phyloP scores from a whole-genome alignment of 2,329 filamentous ascomycete genomes.

The Phialophora expanda region DNA sequence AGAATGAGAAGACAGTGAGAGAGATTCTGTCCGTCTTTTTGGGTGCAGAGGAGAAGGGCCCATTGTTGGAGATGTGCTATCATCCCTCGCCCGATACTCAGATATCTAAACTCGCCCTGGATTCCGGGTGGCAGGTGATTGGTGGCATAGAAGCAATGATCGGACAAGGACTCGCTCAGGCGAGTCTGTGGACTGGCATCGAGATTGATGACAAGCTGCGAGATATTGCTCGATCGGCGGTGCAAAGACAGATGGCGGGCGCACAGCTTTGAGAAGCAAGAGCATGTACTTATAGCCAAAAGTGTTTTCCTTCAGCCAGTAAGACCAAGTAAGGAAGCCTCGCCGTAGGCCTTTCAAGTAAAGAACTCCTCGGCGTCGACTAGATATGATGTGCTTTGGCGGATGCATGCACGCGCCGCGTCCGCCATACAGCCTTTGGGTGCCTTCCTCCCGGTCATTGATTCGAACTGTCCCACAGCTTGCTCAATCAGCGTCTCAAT shows the following conservation, averaged over 20 bases:
- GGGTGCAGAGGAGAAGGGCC: constrained; percentile 61
- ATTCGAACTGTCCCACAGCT: constrained; percentile 79
- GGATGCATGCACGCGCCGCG: constrained; percentile 53
- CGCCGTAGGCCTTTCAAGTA: not conserved
- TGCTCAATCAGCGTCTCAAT: constrained; percentile 78
- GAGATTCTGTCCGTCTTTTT: constrained; percentile 54
- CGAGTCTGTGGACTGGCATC: constrained; percentile 66
- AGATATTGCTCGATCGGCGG: constrained; percentile 22
- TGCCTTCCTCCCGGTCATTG: constrained; percentile 76
- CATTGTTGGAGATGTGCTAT: constrained; percentile 82
- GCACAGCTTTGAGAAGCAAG: not conserved
- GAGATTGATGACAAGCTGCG: constrained; percentile 53
- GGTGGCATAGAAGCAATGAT: constrained; percentile 78
- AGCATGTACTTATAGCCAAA: constrained; percentile 9
- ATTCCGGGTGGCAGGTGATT: constrained; percentile 73
- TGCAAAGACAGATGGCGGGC: constrained; percentile 14
- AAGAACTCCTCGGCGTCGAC: constrained; percentile 30
- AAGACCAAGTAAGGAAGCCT: not conserved
- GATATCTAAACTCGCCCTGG: constrained; percentile 65
- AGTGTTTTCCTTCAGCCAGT: not conserved
- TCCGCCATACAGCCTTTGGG: constrained; percentile 73
- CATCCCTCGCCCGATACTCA: constrained; percentile 73
- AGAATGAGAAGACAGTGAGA: constrained; percentile 66
- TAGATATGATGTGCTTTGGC: constrained; percentile 28
- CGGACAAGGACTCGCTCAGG: constrained; percentile 75